These are phyloP conservation scores for Gnetum montanum DNA, from an alignment of 75 land plant species.

Conservation along the genomic window DNA sequence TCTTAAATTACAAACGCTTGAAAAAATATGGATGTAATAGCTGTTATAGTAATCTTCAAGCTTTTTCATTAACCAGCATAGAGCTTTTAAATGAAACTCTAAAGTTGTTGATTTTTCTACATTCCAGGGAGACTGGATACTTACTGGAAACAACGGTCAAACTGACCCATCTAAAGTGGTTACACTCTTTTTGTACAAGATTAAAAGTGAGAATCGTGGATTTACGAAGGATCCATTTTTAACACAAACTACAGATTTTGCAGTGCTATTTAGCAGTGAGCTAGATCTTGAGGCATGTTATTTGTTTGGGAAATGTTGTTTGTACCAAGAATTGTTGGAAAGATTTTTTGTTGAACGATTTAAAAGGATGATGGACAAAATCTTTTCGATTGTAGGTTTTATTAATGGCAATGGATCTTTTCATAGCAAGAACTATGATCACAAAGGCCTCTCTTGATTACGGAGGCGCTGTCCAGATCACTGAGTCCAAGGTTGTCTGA, in stretches of 20 bases:
- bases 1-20: no score
- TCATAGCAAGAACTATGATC: constrained; percentile 88
- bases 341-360: no score
- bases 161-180: constrained; percentile 19
- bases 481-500: constrained; percentile 49
- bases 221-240: constrained; percentile 67
- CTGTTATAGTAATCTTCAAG: no score
- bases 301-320: no score
- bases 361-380: no score
- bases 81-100: no score
- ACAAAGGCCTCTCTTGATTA: constrained; percentile 76
- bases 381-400: constrained; percentile 77
- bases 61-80: no score
- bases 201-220: constrained; percentile 74
- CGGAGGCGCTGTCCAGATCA: constrained; percentile 47
- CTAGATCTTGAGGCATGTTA: constrained; percentile 89
- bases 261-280: constrained; percentile 80
- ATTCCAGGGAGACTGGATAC: constrained; percentile 95
- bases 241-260: constrained; percentile 85
- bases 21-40: no score
- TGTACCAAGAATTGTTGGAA: no score
- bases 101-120: background rate
- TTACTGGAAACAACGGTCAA: constrained; percentile 41
- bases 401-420: constrained; percentile 94
- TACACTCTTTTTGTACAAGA: constrained; percentile 59